Conservation (phyloP, 352 stramenopile genomes). For the Pseudoperonospora humuli region DNA sequence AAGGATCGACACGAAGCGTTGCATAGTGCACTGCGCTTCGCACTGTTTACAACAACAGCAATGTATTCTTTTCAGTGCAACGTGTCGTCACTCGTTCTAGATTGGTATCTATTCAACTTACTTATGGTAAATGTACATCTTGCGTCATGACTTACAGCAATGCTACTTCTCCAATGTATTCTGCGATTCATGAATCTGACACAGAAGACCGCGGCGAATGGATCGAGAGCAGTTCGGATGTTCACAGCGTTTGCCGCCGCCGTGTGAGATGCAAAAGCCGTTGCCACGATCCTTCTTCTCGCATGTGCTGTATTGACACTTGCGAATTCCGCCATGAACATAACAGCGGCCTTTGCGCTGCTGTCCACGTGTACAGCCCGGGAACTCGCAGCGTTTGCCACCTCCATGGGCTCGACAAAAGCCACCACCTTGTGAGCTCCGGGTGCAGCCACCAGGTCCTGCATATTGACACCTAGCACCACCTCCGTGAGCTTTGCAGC, state of each 20-base stretch:
- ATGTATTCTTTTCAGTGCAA: background rate
- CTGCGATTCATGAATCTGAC: constrained; percentile 44
- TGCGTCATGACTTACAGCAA: constrained; percentile 14
- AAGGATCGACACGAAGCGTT: background rate
- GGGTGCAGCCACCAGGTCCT: constrained; percentile 48
- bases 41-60: constrained; percentile 1
- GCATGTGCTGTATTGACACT: constrained; percentile 61
- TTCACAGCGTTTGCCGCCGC: constrained; percentile 60
- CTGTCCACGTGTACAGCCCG: constrained; percentile 58
- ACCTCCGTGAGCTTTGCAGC: constrained; percentile 72
- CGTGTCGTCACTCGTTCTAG: background rate
- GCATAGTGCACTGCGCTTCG: too few species aligned
- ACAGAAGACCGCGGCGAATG: constrained; percentile 48
- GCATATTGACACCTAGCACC: constrained; percentile 63
- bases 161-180: background rate
- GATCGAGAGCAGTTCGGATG: constrained; percentile 36
- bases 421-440: constrained; percentile 68
- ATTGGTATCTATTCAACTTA: constrained; percentile 16
- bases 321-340: constrained; percentile 76
- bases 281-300: constrained; percentile 86
- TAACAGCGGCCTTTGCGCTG: constrained; percentile 82
- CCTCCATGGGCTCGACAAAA: constrained; percentile 77
- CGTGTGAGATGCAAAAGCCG: constrained; percentile 66
- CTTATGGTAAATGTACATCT: constrained; percentile 13
- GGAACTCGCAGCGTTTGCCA: constrained; percentile 73